phyloP scores from a whole-genome alignment of 1,284 basidiomycete genomes.

The Marasmius fiardii region DNA sequence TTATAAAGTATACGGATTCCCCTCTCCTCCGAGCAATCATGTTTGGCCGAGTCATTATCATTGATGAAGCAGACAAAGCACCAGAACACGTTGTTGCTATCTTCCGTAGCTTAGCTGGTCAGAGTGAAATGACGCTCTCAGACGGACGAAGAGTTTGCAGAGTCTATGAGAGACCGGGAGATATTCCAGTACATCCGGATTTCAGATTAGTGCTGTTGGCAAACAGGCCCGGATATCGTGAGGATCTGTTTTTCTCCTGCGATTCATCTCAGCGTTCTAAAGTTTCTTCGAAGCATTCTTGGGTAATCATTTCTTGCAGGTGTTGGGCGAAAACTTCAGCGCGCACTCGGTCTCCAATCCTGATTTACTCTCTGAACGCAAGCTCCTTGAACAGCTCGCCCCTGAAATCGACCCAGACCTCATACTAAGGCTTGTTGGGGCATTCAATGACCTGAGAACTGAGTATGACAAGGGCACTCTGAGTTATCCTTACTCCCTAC shows the following conservation, averaged over 20 bases:
- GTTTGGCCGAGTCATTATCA: constrained; percentile 56
- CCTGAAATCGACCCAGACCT: constrained; percentile 54
- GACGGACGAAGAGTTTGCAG: constrained; percentile 58
- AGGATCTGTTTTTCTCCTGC: constrained; percentile 25
- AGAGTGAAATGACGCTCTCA: constrained; percentile 56
- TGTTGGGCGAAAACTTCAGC: constrained; percentile 66
- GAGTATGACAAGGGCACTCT: constrained; percentile 55
- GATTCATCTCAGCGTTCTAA: constrained; percentile 4
- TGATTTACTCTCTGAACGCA: constrained; percentile 57
- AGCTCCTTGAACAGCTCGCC: constrained; percentile 55
- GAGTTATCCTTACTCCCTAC: constrained; percentile 62
- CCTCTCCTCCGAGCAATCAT: constrained; percentile 61
- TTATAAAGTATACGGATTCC: constrained; percentile 59
- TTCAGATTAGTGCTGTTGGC: constrained; percentile 63
- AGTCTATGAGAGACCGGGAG: constrained; percentile 41
- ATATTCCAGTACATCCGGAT: constrained; percentile 58
- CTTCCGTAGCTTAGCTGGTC: constrained; percentile 62
- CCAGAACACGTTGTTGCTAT: constrained; percentile 69
- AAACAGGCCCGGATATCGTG: constrained; percentile 72
- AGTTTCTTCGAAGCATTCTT: constrained; percentile 49
- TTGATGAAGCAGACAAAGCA: constrained; percentile 70
- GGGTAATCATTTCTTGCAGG: constrained; percentile 68
- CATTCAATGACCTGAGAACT: constrained; percentile 58
- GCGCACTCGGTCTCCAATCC: constrained; percentile 64
- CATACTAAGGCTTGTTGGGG: constrained; percentile 52